These are phyloP conservation scores for Vigna unguiculata DNA, from an alignment of 306 rosid genomes.

Conservation along the genomic window DNA sequence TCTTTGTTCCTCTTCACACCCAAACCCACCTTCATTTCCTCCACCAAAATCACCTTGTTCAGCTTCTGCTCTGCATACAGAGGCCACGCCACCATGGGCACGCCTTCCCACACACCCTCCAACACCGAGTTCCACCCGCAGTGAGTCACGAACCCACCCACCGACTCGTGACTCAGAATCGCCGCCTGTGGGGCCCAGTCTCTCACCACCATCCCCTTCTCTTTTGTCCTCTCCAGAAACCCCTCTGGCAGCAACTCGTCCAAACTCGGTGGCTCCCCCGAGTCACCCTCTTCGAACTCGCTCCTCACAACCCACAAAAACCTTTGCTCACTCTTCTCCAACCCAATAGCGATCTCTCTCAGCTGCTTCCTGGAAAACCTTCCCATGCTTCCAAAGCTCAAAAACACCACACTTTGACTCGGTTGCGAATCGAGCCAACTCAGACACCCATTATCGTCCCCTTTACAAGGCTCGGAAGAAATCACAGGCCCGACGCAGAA, in stretches of 20 bases:
- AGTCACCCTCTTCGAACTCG: slow-evolving; percentile 6
- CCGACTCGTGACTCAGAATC: slow-evolving; percentile 48
- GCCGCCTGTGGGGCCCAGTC: slow-evolving; percentile 68
- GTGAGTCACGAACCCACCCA: slow-evolving; percentile 71
- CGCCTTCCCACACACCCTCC: slow-evolving; percentile 51
- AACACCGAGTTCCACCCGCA: slow-evolving; percentile 74
- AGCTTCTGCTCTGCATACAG: slow-evolving; percentile 61
- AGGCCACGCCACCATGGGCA: slow-evolving; percentile 58
- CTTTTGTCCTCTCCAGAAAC: slow-evolving; percentile 51
- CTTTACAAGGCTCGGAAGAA: not conserved
- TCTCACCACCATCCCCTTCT: slow-evolving; percentile 32
- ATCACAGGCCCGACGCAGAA: slow-evolving; percentile 21
- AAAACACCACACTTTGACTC: slow-evolving; percentile 51
- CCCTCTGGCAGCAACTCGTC: slow-evolving; percentile 54
- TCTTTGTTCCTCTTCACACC: not conserved
- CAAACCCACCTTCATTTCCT: slow-evolving; percentile 58
- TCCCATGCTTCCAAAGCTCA: slow-evolving; percentile 67
- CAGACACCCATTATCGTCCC: slow-evolving; percentile 40
- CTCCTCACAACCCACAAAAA: slow-evolving; percentile 38
- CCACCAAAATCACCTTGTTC: slow-evolving; percentile 49
- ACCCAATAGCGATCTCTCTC: slow-evolving; percentile 53
- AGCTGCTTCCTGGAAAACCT: slow-evolving; percentile 48
- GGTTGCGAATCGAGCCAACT: slow-evolving; percentile 58
- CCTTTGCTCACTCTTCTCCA: slow-evolving; percentile 55
- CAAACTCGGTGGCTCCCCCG: slow-evolving; percentile 40